Base-by-base conservation (phyloP, 495 filamentous ascomycete species). In the Penicillium parvum region DNA sequence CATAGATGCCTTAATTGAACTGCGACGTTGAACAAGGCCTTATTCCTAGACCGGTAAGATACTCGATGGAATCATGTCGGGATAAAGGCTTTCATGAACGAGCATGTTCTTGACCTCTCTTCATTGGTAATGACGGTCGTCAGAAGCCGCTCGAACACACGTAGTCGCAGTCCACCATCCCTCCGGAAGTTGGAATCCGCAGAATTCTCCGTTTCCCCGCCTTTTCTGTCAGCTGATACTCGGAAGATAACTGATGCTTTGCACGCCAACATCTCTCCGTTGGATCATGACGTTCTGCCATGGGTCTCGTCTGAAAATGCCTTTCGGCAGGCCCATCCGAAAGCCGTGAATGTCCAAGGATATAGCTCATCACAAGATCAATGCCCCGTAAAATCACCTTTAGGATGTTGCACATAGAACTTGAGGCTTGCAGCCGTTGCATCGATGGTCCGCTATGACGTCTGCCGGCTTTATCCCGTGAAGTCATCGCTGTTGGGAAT, bases 11-110 rank as follows among this genome's bases (percentile, higher is more conserved):
- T 39, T 30, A 6, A n/a, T 15, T 15, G 6, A 30, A 15, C 15
- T 46, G 16, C 43, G 1, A 46, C 43, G 8, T 46, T 7, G 19
- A 39, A 27, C 21, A 17, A 34, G 27, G 22, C 7, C 9, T 8
- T 27, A 16, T 16, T 16, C 11, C 15, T 12, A 39, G 1, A 30
- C 12, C 16, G 28, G 28, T 15, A 30, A 30, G 28, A 30, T 7
- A 7, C 28, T 16, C 28, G 25, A 39, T 46, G 20, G 3, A 46
- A 46, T 28, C 34, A 17, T 20, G 14, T 14, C 32, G 25, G 12
- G 17, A 32, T 23, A 2, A 1, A 12, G 1, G 8, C 7, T 12
- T 30, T 29, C 27, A 29, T 12, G 11, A 12, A 29, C 2, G 27
- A 2, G 27, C 11, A n/a, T n/a, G n/a, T n/a, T n/a, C n/a, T n/a